Conservation (phyloP, 305 asterid species). For the Withania somnifera region DNA sequence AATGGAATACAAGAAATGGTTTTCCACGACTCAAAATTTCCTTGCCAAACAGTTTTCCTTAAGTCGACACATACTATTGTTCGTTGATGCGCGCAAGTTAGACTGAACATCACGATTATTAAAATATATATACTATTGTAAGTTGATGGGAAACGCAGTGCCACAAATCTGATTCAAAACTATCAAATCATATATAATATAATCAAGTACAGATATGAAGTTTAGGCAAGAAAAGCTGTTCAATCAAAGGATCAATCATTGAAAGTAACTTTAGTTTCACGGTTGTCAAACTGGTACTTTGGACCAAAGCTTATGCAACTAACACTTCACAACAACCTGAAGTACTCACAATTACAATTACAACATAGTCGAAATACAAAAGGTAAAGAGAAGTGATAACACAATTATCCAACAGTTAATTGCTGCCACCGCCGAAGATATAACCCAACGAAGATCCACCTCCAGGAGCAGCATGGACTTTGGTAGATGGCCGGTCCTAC, state of each 20-base stretch:
- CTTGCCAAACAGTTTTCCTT: too few species aligned
- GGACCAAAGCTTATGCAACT: constrained; percentile 4
- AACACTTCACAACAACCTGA: neutral
- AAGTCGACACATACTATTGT: too few species aligned
- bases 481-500: constrained; percentile 65
- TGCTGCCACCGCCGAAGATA: constrained; percentile 53
- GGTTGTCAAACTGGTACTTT: neutral
- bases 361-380: neutral
- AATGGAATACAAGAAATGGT: too few species aligned
- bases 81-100: too few species aligned
- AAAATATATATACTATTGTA: neutral
- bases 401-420: neutral
- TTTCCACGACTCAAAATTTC: too few species aligned
- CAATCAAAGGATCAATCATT: constrained; percentile 2
- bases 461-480: constrained; percentile 67
- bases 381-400: neutral
- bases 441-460: constrained; percentile 60
- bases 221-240: neutral
- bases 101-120: too few species aligned
- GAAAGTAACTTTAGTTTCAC: neutral
- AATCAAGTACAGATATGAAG: neutral
- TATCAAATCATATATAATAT: neutral
- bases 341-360: neutral
- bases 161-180: neutral
- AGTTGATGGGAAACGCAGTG: neutral